A percentile compares a stretch with the other conserved stretches of the same genome.
Conservation (phyloP, 768 basidiomycete species). For the Cystobasidium ongulense region DNA sequence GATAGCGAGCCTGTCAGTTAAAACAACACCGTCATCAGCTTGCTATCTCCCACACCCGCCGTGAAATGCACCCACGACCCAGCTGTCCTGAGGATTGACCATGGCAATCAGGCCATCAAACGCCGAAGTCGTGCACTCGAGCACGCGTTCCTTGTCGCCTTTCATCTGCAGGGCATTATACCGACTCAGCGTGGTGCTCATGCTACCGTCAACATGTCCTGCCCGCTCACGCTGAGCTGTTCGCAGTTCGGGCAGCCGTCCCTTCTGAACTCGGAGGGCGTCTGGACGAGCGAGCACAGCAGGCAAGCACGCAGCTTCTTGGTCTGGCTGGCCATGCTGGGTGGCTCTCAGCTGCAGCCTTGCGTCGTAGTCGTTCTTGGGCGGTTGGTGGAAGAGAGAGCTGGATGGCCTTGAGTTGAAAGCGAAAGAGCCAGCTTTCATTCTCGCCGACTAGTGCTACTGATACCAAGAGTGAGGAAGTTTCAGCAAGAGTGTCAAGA, state of each 20-base stretch:
- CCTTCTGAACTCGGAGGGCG: slow-evolving; percentile 70
- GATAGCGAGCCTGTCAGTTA: slow-evolving; percentile 62
- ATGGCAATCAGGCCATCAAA: slow-evolving; percentile 88
- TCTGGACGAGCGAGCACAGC: slow-evolving; percentile 82
- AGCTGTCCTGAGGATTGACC: slow-evolving; percentile 74
- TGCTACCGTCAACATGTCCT: background rate
- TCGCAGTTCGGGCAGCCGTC: slow-evolving; percentile 95
- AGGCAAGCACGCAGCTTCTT: slow-evolving; percentile 81
- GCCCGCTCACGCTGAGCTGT: slow-evolving; percentile 67
- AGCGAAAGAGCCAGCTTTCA: too few species aligned
- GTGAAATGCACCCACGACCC: slow-evolving; percentile 56
- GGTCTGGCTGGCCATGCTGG: slow-evolving; percentile 41
- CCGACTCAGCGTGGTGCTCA: background rate
- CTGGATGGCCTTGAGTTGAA: too few species aligned
- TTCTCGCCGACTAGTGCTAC: too few species aligned
- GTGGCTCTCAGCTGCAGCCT: background rate
- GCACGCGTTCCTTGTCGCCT: slow-evolving; percentile 70
- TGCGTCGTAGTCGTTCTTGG: background rate
- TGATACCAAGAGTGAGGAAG: too few species aligned
- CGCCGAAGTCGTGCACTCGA: slow-evolving; percentile 77
- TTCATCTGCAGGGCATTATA: slow-evolving; percentile 76
- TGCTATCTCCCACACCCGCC: background rate
- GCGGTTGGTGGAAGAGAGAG: slow-evolving; percentile 33
- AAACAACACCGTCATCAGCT: too few species aligned
- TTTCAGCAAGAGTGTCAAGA: too few species aligned